phyloP scores from a whole-genome alignment of 2,329 filamentous ascomycete species.

The Aspergillus ochraceoroseus region DNA sequence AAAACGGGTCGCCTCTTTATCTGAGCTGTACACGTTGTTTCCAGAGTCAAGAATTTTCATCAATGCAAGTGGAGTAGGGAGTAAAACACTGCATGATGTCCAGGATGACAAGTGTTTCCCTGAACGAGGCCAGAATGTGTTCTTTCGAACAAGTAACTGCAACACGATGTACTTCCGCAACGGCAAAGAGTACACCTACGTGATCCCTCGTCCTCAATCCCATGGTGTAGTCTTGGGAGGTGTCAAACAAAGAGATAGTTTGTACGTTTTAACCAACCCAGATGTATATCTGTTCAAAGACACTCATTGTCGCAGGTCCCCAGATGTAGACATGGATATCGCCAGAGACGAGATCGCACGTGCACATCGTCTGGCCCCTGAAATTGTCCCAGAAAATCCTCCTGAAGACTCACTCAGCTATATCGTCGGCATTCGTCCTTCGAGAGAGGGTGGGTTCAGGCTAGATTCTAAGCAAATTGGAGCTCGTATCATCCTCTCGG shows the following conservation, averaged over 20 bases:
- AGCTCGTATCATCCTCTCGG: constrained; percentile 29
- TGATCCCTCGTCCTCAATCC: constrained; percentile 36
- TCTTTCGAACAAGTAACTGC: constrained; percentile 30
- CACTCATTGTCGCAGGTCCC: constrained; percentile 24
- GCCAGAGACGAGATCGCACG: constrained; percentile 39
- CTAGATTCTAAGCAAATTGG: constrained; percentile 30
- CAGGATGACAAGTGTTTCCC: constrained; percentile 35
- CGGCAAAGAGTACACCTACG: constrained; percentile 38
- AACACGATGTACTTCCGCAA: constrained; percentile 35
- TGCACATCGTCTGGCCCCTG: constrained; percentile 36
- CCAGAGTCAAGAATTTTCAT: constrained; percentile 37
- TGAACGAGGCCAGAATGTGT: constrained; percentile 39
- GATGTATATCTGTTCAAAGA: not conserved
- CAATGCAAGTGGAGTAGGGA: constrained; percentile 39
- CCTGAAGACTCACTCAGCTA: constrained; percentile 28
- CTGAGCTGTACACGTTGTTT: constrained; percentile 34
- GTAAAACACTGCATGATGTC: constrained; percentile 33
- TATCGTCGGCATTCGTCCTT: constrained; percentile 37
- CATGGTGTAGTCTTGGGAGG: constrained; percentile 35
- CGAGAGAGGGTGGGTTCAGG: constrained; percentile 34
- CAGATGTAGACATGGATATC: constrained; percentile 36
- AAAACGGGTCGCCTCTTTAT: constrained; percentile 31
- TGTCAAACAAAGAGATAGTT: constrained; percentile 32
- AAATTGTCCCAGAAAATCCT: constrained; percentile 33
- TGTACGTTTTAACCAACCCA: constrained; percentile 22